phyloP scores from a whole-genome alignment of 176 grass and related monocot species.

The Aegilops sharonensis region DNA sequence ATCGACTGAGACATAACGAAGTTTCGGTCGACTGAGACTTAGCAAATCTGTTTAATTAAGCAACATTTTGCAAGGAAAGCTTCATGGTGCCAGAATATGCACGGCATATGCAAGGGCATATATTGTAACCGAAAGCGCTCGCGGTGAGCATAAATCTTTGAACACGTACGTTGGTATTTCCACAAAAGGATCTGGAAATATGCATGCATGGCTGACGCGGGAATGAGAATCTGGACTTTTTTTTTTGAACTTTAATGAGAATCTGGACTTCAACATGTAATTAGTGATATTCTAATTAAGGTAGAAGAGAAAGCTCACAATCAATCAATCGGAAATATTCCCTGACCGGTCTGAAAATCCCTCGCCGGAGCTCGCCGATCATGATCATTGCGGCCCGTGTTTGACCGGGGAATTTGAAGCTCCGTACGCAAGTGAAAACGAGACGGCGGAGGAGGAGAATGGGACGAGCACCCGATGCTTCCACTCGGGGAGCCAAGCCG shows the following conservation, averaged over 20 bases:
- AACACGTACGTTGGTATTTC: too few relatives aligned
- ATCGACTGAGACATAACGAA: too few relatives aligned
- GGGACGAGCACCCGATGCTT: background rate
- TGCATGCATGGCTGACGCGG: too few relatives aligned
- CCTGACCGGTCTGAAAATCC: background rate
- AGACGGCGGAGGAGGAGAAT: background rate
- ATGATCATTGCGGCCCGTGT: background rate
- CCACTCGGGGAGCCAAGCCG: slow-evolving; percentile 4
- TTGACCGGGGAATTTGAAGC: background rate
- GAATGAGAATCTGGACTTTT: too few relatives aligned
- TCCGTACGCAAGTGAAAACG: background rate
- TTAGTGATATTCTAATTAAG: background rate
- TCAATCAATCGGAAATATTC: background rate
- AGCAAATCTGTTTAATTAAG: too few relatives aligned
- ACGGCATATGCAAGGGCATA: too few relatives aligned
- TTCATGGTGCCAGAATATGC: too few relatives aligned
- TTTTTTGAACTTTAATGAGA: too few relatives aligned
- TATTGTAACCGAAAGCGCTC: too few relatives aligned
- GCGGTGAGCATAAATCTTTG: too few relatives aligned
- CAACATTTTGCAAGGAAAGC: too few relatives aligned
- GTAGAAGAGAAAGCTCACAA: background rate
- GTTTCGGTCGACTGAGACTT: too few relatives aligned
- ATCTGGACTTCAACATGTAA: background rate
- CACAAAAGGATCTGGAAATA: background rate
- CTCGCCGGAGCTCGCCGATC: background rate